phyloP scores from a whole-genome alignment of 331 rosid genomes.

The Prunus yedoensis region DNA sequence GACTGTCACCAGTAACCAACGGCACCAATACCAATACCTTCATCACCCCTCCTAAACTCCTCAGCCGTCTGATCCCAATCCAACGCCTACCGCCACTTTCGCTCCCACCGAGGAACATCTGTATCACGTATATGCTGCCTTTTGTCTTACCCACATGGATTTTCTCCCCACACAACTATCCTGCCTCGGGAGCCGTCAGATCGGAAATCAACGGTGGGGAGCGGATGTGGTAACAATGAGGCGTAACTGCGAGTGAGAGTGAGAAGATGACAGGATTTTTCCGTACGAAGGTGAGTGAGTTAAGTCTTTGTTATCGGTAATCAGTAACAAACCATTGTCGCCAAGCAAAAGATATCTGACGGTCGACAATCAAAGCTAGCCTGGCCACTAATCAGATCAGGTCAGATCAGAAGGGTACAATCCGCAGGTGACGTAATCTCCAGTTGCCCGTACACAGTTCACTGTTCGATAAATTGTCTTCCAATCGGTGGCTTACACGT shows the following conservation, averaged over 20 bases:
- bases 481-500: constrained; percentile 12
- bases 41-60: background rate
- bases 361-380: constrained; percentile 27
- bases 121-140: constrained; percentile 7
- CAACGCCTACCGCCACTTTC: constrained; percentile 15
- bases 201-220: constrained; percentile 10
- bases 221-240: background rate
- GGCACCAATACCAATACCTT: constrained; percentile 13
- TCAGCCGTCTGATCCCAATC: constrained; percentile 31
- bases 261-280: background rate
- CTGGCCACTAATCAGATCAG: background rate
- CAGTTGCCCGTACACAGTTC: constrained; percentile 4
- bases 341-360: constrained; percentile 39
- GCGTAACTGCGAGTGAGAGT: too few relatives aligned
- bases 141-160: too few relatives aligned
- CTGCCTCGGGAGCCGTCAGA: too few relatives aligned
- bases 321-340: constrained; percentile 19
- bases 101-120: constrained; percentile 20
- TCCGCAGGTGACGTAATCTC: constrained; percentile 46
- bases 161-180: background rate
- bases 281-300: background rate
- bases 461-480: background rate
- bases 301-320: constrained; percentile 30
- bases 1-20: constrained; percentile 24
- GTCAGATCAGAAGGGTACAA: constrained; percentile 11